Conservation (phyloP, 2,329 filamentous ascomycete species). For the Bipolaris bicolor region DNA sequence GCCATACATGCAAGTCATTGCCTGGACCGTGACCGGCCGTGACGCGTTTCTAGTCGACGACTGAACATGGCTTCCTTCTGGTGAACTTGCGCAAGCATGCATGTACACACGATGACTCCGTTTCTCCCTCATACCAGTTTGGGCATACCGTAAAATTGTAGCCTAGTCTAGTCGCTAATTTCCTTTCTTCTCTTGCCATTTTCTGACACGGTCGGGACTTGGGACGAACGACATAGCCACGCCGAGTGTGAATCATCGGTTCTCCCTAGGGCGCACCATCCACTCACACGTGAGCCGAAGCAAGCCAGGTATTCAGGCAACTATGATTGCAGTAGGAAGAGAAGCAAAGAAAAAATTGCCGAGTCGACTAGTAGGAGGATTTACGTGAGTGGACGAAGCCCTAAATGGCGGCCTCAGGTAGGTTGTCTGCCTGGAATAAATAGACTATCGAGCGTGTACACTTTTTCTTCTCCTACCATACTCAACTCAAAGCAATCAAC, state of each 20-base stretch:
- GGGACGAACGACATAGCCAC: conserved; percentile 34
- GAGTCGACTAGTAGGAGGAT: not conserved
- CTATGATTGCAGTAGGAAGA: conserved; percentile 16
- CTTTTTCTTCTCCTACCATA: conserved; percentile 21
- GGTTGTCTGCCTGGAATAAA: conserved; percentile 40
- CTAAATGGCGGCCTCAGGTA: conserved; percentile 43
- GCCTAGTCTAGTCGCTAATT: conserved; percentile 37
- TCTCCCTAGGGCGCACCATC: conserved; percentile 26
- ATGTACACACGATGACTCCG: conserved; percentile 34
- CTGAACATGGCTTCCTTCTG: conserved; percentile 15
- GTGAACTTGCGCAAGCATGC: conserved; percentile 16
- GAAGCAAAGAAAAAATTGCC: not conserved
- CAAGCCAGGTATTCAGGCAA: conserved; percentile 36
- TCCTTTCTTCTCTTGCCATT: conserved; percentile 16
- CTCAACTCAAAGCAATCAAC: conserved; percentile 5
- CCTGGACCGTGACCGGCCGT: conserved; percentile 6
- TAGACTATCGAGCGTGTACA: conserved; percentile 18
- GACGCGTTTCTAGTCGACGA: conserved; percentile 21
- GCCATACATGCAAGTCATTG: conserved; percentile 6
- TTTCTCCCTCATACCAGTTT: conserved; percentile 12
- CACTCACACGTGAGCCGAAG: conserved; percentile 23
- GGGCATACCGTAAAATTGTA: conserved; percentile 15
- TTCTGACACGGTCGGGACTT: conserved; percentile 38
- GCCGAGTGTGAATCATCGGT: conserved; percentile 34
- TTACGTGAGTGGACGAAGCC: conserved; percentile 16